Conservation (phyloP, 805 yeast genomes). For the Candida verbasci region DNA sequence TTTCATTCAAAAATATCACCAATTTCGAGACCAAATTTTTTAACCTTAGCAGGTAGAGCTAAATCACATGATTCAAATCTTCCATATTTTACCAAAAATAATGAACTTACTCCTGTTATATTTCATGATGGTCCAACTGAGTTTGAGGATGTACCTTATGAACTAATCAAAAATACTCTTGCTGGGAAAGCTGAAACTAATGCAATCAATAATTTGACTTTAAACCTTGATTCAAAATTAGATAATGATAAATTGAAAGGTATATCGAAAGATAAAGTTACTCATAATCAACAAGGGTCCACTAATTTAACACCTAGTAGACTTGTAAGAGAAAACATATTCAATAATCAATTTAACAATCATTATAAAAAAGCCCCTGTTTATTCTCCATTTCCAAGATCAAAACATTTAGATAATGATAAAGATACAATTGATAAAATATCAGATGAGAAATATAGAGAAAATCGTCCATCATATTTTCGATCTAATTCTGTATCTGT, state of each 20-base stretch:
- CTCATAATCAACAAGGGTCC: background rate
- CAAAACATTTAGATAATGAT: slow-evolving; percentile 35
- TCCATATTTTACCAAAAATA: slow-evolving; percentile 19
- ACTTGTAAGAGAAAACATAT: slow-evolving; percentile 10
- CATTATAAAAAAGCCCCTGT: slow-evolving; percentile 47
- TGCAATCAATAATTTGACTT: background rate
- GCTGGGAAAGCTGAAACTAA: slow-evolving; percentile 2
- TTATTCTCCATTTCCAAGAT: slow-evolving; percentile 34
- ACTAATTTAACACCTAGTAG: background rate
- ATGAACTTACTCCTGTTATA: slow-evolving; percentile 23
- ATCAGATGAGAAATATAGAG: slow-evolving; percentile 10
- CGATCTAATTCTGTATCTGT: slow-evolving; percentile 39
- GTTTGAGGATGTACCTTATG: slow-evolving; percentile 40
- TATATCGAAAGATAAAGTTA: background rate
- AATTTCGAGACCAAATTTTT: slow-evolving; percentile 28
- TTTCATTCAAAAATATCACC: slow-evolving; percentile 39
- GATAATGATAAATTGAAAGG: background rate
- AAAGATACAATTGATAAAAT: slow-evolving; percentile 21
- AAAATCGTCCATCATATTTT: slow-evolving; percentile 22
- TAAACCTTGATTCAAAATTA: background rate
- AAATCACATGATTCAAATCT: slow-evolving; percentile 41
- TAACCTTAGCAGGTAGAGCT: slow-evolving; percentile 30
- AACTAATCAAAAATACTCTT: slow-evolving; percentile 29
- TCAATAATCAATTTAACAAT: slow-evolving; percentile 32
- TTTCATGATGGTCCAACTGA: slow-evolving; percentile 28